phyloP scores from a whole-genome alignment of 75 land plant species.

The Azolla pinnata region DNA sequence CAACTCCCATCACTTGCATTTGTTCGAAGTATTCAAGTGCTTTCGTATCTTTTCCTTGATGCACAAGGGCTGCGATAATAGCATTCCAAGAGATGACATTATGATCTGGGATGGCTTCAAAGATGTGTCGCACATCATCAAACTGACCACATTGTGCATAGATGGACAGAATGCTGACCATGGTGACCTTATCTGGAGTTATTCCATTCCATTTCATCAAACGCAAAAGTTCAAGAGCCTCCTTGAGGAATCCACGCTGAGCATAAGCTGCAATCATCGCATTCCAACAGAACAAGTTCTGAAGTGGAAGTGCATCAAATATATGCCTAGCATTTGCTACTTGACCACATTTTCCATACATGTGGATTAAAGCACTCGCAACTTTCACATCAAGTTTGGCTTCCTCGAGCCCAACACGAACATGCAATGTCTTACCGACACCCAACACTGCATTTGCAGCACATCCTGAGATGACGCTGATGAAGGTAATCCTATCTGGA shows the following conservation, averaged over 20 bases:
- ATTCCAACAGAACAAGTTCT: constrained; percentile 21
- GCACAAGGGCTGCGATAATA: constrained; percentile 18
- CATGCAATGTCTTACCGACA: not conserved
- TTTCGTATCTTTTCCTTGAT: constrained; percentile 10
- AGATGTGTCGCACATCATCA: not conserved
- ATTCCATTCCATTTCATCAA: constrained; percentile 15
- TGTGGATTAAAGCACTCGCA: constrained; percentile 30
- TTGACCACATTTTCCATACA: constrained; percentile 42
- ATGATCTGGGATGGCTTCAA: constrained; percentile 3
- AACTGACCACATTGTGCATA: not conserved
- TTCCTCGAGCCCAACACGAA: not conserved
- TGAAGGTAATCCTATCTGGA: not conserved
- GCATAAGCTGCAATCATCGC: constrained; percentile 16
- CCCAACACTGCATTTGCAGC: not conserved
- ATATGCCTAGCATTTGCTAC: constrained; percentile 6
- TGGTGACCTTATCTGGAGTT: constrained; percentile 8
- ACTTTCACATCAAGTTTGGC: constrained; percentile 17
- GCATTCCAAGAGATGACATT: constrained; percentile 9
- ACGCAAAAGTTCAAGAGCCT: constrained; percentile 13
- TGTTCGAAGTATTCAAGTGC: constrained; percentile 15
- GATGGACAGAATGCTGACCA: constrained; percentile 8
- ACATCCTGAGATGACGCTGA: not conserved
- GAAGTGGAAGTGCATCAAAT: not conserved
- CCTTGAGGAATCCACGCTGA: constrained; percentile 14
- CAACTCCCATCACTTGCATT: constrained; percentile 17